Conservation (phyloP, 176 grass and related monocot species). For the Oryza officinalis region DNA sequence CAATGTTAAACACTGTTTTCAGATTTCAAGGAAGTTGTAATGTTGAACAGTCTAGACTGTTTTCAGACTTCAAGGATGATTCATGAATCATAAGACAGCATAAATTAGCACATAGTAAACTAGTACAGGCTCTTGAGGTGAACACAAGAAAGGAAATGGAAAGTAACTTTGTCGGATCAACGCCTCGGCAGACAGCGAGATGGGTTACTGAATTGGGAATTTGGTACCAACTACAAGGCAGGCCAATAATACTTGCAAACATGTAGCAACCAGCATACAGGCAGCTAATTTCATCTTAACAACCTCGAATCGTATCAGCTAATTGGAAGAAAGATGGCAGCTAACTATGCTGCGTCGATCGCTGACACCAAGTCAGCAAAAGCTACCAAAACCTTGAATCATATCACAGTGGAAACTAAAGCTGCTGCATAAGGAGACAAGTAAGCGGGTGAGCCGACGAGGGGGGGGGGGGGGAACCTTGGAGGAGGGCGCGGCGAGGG, state of each 20-base stretch:
- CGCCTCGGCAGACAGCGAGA: background rate
- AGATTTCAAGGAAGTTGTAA: too few species aligned
- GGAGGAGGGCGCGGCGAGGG: slow-evolving; percentile 69
- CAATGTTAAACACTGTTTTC: background rate
- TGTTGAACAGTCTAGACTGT: too few species aligned
- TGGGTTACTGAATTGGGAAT: background rate
- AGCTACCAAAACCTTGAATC: background rate
- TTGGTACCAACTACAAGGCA: background rate
- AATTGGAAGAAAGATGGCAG: background rate
- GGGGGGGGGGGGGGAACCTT: slow-evolving; percentile 21
- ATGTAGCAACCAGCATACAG: background rate
- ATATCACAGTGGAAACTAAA: background rate
- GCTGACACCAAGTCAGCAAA: background rate
- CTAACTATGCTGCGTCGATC: background rate
- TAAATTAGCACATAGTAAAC: background rate
- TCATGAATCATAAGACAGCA: background rate
- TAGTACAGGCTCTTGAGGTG: background rate
- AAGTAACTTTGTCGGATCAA: background rate
- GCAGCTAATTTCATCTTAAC: background rate
- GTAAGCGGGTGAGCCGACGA: background rate
- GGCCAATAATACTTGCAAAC: background rate
- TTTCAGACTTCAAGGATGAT: background rate
- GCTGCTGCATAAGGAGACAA: background rate
- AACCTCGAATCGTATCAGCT: too few species aligned
- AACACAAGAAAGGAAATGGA: background rate